Conservation (phyloP, 768 basidiomycete species). For the Rhodotorula toruloides region DNA sequence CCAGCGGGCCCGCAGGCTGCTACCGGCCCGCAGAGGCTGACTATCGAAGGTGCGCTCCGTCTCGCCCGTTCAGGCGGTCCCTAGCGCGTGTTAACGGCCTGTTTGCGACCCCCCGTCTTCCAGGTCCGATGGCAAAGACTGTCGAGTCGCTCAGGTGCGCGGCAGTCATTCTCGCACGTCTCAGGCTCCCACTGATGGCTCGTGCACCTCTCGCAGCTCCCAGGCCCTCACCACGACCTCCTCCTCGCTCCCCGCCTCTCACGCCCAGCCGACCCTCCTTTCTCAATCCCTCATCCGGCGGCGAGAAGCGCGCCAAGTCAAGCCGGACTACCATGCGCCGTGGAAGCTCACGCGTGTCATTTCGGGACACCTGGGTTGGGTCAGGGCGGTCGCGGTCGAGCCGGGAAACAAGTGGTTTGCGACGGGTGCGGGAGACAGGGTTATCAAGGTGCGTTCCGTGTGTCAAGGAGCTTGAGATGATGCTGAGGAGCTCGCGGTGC, state of each 20-base stretch:
- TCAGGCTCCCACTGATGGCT: rapidly evolving
- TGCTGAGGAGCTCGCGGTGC: background rate
- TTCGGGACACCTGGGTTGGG: constrained; percentile 97
- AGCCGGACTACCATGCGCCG: constrained; percentile 89
- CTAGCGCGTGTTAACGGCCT: constrained; percentile 51
- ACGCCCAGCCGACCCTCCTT: constrained; percentile 50
- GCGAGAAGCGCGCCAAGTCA: constrained; percentile 87
- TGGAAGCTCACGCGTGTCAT: constrained; percentile 97
- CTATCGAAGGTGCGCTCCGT: constrained; percentile 40
- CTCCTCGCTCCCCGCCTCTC: constrained; percentile 24
- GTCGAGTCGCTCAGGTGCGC: constrained; percentile 28
- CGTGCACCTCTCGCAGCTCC: constrained; percentile 6
- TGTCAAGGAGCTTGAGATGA: background rate
- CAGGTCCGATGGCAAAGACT: constrained; percentile 34
- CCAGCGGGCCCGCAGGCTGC: constrained; percentile 48
- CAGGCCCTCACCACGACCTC: constrained; percentile 30
- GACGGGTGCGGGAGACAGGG: constrained; percentile 93
- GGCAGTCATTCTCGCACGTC: no score
- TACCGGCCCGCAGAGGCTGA: constrained; percentile 15
- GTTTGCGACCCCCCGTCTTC: background rate
- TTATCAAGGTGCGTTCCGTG: constrained; percentile 61
- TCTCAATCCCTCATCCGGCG: constrained; percentile 86
- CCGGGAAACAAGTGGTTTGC: constrained; percentile 99
- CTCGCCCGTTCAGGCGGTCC: background rate
- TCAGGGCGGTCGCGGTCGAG: constrained; percentile 89